Evolutionary conservation across 371 early-diverging fungal species (phyloP).

Genomic region (Paraphysoderma sedebokerense): DNA sequence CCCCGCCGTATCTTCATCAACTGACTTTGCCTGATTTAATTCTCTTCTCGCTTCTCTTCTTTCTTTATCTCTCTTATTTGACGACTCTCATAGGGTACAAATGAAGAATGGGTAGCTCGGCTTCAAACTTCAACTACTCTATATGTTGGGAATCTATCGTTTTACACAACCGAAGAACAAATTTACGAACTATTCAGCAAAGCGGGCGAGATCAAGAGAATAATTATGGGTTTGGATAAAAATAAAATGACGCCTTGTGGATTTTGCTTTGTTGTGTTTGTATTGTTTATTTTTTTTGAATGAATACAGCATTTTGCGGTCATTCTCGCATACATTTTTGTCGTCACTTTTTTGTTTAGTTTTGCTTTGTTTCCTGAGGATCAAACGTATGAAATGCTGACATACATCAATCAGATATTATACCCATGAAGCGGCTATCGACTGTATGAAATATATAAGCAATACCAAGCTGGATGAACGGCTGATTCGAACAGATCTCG

Average conservation of each 20-base stretch:
- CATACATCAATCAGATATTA: conserved; percentile 48
- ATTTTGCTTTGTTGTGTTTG: conserved; percentile 96
- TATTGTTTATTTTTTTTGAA: conserved; percentile 6
- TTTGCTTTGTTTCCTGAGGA: neutral
- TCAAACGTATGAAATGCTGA: neutral
- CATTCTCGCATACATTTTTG: neutral
- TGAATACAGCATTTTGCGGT: too few relatives aligned
- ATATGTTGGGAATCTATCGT: conserved; percentile 95
- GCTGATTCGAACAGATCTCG: conserved; percentile 86
- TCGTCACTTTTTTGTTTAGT: conserved; percentile 3
- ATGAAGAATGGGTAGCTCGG: neutral
- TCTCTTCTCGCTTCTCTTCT: too few relatives aligned
- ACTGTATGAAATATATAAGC: conserved; percentile 84
- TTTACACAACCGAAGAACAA: conserved; percentile 97
- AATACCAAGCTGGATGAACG: conserved; percentile 92
- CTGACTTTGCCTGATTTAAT: too few relatives aligned
- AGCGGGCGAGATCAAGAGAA: conserved; percentile 90
- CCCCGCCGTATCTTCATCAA: too few relatives aligned
- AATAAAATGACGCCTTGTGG: conserved; percentile 93
- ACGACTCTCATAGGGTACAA: too few relatives aligned
- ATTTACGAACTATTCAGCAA: conserved; percentile 90
- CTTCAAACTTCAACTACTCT: conserved; percentile 44
- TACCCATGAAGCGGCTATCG: conserved; percentile 62
- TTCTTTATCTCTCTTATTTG: too few relatives aligned
- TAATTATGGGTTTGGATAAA: conserved; percentile 96